Conservation (phyloP, 768 basidiomycete genomes). For the Rhodosporidiobolus sp. region DNA sequence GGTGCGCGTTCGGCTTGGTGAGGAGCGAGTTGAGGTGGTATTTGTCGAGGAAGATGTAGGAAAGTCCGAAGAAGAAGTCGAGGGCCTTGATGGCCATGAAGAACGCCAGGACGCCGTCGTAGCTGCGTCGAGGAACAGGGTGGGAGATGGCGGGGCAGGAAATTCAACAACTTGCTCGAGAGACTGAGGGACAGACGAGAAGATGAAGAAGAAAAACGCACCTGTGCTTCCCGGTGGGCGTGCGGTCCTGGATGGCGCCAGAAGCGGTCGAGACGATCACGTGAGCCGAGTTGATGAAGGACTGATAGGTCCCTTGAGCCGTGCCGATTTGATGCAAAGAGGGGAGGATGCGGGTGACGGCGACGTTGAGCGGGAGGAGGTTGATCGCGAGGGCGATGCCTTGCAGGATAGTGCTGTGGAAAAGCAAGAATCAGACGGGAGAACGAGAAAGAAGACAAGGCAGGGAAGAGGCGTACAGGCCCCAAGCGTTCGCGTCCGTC, state of each 20-base stretch:
- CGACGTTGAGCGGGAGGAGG: conserved; percentile 1
- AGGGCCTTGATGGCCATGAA: conserved; percentile 8
- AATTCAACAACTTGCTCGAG: no score
- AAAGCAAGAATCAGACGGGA: not conserved
- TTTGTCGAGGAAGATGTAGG: conserved; percentile 7
- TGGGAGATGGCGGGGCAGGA: not conserved
- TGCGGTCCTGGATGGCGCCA: conserved; percentile 2
- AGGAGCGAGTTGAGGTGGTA: conserved; percentile 2
- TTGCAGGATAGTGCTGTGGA: not conserved
- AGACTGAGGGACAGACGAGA: not conserved
- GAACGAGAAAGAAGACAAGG: not conserved
- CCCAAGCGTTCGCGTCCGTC: not conserved
- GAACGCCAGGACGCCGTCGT: conserved; percentile 9
- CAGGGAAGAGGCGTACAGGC: not conserved
- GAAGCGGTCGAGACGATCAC: conserved; percentile 3
- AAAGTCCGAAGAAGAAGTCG: conserved; percentile 7
- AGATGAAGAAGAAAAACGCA: not conserved
- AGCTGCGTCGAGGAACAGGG: not conserved
- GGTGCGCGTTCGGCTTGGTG: not conserved
- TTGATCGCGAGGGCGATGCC: conserved; percentile 2
- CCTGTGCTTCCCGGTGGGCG: not conserved
- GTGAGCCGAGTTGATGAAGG: conserved; percentile 12
- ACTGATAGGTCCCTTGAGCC: conserved; percentile 1
- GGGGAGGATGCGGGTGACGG: not conserved
- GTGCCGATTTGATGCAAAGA: not conserved